These are phyloP conservation scores for Colletotrichum euphorbiae DNA, from an alignment of 2,329 filamentous ascomycete species.

Conservation along the genomic window DNA sequence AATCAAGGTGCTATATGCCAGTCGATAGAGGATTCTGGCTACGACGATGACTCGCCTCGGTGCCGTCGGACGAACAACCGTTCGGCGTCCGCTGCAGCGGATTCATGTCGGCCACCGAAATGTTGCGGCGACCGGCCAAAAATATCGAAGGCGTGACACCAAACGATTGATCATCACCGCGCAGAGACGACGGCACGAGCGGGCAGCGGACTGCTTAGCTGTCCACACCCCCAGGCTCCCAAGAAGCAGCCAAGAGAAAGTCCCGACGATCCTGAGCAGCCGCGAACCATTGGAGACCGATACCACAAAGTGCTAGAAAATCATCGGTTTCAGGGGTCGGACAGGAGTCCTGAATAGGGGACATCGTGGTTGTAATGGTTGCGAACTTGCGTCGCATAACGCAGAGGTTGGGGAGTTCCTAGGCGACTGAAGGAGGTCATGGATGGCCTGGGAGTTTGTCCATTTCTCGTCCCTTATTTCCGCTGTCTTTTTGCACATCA, in stretches of 20 bases:
- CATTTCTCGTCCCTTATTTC: constrained; percentile 14
- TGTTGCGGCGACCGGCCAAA: neutral
- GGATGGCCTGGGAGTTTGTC: constrained; percentile 17
- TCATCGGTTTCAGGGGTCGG: constrained; percentile 31
- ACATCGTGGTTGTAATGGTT: constrained; percentile 15
- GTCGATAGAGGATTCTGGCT: neutral
- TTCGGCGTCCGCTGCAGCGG: constrained; percentile 28
- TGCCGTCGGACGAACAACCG: constrained; percentile 14
- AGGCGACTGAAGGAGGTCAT: constrained; percentile 7
- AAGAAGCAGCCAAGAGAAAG: constrained; percentile 5
- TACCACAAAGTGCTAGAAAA: neutral
- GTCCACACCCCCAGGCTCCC: constrained; percentile 11
- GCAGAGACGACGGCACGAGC: constrained; percentile 2
- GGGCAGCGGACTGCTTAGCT: constrained; percentile 23
- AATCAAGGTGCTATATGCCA: neutral
- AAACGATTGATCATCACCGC: constrained; percentile 21
- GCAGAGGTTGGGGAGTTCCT: constrained; percentile 14
- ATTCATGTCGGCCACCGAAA: neutral
- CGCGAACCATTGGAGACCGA: constrained; percentile 20
- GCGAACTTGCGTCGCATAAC: constrained; percentile 29
- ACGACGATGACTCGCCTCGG: constrained; percentile 18
- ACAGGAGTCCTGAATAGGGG: constrained; percentile 32
- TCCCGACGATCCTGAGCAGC: constrained; percentile 23
- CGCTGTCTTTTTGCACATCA: constrained; percentile 11
- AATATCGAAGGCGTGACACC: constrained; percentile 13